Base-by-base conservation (phyloP, 176 grass and related monocot genomes). In the Oryza brachyantha region DNA sequence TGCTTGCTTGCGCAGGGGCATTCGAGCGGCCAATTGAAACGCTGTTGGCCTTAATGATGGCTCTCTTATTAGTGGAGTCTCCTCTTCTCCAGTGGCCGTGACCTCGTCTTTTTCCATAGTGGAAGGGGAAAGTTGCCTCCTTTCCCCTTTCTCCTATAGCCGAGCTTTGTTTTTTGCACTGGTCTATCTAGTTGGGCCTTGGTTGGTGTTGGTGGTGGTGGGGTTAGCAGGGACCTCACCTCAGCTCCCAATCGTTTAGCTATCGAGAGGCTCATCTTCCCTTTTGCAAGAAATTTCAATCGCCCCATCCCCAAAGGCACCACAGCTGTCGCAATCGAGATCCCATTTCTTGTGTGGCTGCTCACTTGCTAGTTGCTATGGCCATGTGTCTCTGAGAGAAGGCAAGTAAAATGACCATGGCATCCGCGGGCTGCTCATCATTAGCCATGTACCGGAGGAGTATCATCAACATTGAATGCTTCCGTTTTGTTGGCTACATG, bases 271-370 rank as follows among this genome's bases (percentile, higher is more conserved):
- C 65, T 73, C 48, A 52, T 52, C 58, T 71, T 52, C 69, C 50
- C 76, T 73, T 89, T 81, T 57, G 43, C 72, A 0, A 59, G 77
- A 76, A 89, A 89, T 89, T 89, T 72, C 87, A 84, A 16, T 60
- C 57, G n/a, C 55, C 45, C 24, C 35, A 35, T 32, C 13, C 28
- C 28, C 11, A 26, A 85, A 76, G 75, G 65, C 87, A 43, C 22
- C 12, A 71, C 55, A n/a, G n/a, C 36, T 66, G 76, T 81, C 71
- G 45, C 77, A 6, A 43, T 85, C 77, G 70, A 58, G 58, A 65
- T 71, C 58, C 71, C 43, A 11, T 85, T 77, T 76, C 64, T 28
- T 52, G 63, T 41, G 27, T 29, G 41, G 25, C 32, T 82, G 35
- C 52, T 76, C 45, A 79, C 46, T 80, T 67, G 72, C 71, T 64